Base-by-base conservation (phyloP, 2,329 filamentous ascomycete genomes). In the Colletotrichum sidae region DNA sequence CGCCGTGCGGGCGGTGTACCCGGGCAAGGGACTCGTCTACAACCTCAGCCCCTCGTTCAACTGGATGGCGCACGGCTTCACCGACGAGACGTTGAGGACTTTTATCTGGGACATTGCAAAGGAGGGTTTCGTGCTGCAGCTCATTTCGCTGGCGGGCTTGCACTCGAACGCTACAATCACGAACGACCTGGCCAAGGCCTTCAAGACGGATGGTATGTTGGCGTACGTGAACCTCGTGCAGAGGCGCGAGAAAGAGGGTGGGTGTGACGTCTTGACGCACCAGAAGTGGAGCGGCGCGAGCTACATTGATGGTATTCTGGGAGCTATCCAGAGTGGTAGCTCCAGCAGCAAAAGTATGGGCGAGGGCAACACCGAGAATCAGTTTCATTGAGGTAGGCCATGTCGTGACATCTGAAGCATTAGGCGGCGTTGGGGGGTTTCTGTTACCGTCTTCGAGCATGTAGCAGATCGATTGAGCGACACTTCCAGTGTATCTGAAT, bases 41-140 rank as follows among this genome's bases (percentile, higher is more conserved):
- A 99, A 99, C 81, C 86, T 99, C 2, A 94, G 91, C 5, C 96
- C 96, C 1, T 97, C 93, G 8, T 99, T 99, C 86, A 98, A 99
- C 84, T 99, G 96, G 96, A 96, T 96, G 88, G 89, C 89, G 10
- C 94, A 98, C 76, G 96, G 95, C 37, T 99, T 98, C 80, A 90
- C 87, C 3, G 89, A 94, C 69, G 89, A 88, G 67, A 90, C 91
- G 6, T 85, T 99, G 60, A 93, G 92, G 80, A 93, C 88, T 6
- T 99, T 99, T 78, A 92, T 99, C 72, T 98, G 95, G 95, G 95
- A 98, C 77, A 88, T 99, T 69, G 96, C 94, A 8, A 89, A 90
- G 75, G 92, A 97, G 72, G 95, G 95, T 66, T 95, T 90, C 75
- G 88, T 88, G 9, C 78, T 91, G 71, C 89, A 91, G 80, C 83